Evolutionary conservation across 306 rosid species (phyloP).

Genomic region (Malus domestica): DNA sequence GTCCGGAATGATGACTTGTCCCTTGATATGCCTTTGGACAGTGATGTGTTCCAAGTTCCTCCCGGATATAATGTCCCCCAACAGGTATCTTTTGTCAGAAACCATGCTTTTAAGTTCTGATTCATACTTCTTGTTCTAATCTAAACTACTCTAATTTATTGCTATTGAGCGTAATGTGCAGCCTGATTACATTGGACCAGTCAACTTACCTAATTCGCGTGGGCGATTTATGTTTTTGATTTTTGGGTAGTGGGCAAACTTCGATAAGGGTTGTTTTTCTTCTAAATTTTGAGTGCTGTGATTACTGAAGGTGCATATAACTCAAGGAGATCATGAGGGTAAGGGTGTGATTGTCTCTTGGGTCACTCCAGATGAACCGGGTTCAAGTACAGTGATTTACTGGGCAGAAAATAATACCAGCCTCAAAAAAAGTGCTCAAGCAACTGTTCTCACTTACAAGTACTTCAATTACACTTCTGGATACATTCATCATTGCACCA

Average conservation of each 20-base stretch:
- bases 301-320: constrained; percentile 69
- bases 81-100: constrained; percentile 36
- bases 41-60: constrained; percentile 59
- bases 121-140: too few species aligned
- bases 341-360: constrained; percentile 73
- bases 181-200: too few species aligned
- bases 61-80: constrained; percentile 72
- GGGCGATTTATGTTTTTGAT: not conserved
- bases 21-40: constrained; percentile 47
- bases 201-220: too few species aligned
- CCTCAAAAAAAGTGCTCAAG: constrained; percentile 27
- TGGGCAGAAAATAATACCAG: constrained; percentile 54
- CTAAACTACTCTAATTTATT: too few species aligned
- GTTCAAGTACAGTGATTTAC: constrained; percentile 44
- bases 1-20: constrained; percentile 30
- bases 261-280: not conserved
- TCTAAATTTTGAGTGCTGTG: not conserved
- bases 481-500: constrained; percentile 69
- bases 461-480: constrained; percentile 77
- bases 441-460: constrained; percentile 40
- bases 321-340: constrained; percentile 80
- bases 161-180: too few species aligned
- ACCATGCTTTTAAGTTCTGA: not conserved
- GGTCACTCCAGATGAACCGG: constrained; percentile 66
- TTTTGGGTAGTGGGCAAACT: not conserved